Evolutionary conservation across 495 filamentous ascomycete genomes (phyloP).

Genomic region (Penicillium mononematosum): DNA sequence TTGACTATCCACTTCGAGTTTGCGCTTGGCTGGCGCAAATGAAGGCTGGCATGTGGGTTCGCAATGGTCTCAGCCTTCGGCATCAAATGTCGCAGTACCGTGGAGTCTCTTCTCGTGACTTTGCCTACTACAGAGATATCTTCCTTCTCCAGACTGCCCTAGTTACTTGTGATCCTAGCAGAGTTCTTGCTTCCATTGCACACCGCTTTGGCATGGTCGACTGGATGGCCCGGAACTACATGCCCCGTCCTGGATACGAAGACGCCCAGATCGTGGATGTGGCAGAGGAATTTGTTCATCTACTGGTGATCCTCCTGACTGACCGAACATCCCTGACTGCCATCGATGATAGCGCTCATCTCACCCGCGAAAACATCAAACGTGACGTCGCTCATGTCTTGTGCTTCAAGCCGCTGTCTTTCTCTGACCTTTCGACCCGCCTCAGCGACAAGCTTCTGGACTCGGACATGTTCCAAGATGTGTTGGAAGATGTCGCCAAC

Average conservation of each 20-base stretch:
- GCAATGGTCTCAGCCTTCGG: slow-evolving; percentile 90
- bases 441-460: slow-evolving; percentile 54
- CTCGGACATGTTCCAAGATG: slow-evolving; percentile 81
- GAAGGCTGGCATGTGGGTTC: slow-evolving; percentile 97
- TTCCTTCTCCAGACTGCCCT: slow-evolving; percentile 90
- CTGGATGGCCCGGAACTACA: slow-evolving; percentile 86
- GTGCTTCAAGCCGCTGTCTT: slow-evolving; percentile 93
- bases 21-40: slow-evolving; percentile 98
- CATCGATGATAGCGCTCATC: slow-evolving; percentile 60
- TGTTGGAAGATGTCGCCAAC: slow-evolving; percentile 83
- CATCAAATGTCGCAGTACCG: slow-evolving; percentile 94
- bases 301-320: slow-evolving; percentile 85
- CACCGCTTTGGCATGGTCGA: slow-evolving; percentile 85
- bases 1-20: slow-evolving; percentile 89
- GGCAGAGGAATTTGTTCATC: slow-evolving; percentile 90
- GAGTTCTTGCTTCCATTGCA: slow-evolving; percentile 84
- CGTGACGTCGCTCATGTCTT: slow-evolving; percentile 90
- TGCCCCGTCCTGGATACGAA: slow-evolving; percentile 67
- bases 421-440: slow-evolving; percentile 79
- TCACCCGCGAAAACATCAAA: slow-evolving; percentile 69
- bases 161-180: slow-evolving; percentile 78
- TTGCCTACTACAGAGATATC: slow-evolving; percentile 91
- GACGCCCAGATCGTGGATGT: slow-evolving; percentile 85
- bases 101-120: slow-evolving; percentile 80
- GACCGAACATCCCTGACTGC: slow-evolving; percentile 80